Base-by-base conservation (phyloP, 768 basidiomycete genomes). In the Auriscalpium vulgare region DNA sequence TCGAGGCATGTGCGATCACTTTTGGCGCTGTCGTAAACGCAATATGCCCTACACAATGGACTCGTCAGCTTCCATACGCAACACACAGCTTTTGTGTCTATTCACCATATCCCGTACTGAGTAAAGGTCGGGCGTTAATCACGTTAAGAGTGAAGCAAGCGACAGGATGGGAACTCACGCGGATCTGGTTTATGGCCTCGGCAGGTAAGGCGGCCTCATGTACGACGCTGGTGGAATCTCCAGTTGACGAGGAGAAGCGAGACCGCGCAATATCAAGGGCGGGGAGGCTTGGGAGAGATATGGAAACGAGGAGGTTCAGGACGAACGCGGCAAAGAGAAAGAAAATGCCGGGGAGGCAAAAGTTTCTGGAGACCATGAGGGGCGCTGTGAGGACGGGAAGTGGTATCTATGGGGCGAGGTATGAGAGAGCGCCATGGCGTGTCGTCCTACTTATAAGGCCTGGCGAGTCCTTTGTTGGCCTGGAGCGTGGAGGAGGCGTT, bases 71-170 rank as follows among this genome's bases (percentile, higher is more conserved):
- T 21, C 21, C n/a, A 10, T 1, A 9, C 8, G 45, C 37, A 21
- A 19, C 10, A 49, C 40, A 14, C 7, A n/a, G 21, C 17, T 47
- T 45, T 36, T 8, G n/a, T 37, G 52, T 54, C 48, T 35, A 62
- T 68, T 53, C 56, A 87, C 88, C 88, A 90, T 36, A 87, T 74
- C 62, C 88, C 88, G 63, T 87, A 77, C 87, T 90, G 46, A 53
- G 8, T 21, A 34, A 29, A 43, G 16, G 36, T 23, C 7, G 52
- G 61, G 54, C 51, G 54, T 34, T 52, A 54, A 52, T 46, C 36
- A 35, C 49, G 36, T 14, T 38, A 17, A 5, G 40, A 40, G 50
- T 51, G 50, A 43, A 51, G 38, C 16, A 14, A 45, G 56, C 14
- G 59, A 34, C 37, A 78, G 19, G 10, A 43, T 4, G 19, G 11